Base-by-base conservation (phyloP, 768 basidiomycete species). In the Russula vinacea region DNA sequence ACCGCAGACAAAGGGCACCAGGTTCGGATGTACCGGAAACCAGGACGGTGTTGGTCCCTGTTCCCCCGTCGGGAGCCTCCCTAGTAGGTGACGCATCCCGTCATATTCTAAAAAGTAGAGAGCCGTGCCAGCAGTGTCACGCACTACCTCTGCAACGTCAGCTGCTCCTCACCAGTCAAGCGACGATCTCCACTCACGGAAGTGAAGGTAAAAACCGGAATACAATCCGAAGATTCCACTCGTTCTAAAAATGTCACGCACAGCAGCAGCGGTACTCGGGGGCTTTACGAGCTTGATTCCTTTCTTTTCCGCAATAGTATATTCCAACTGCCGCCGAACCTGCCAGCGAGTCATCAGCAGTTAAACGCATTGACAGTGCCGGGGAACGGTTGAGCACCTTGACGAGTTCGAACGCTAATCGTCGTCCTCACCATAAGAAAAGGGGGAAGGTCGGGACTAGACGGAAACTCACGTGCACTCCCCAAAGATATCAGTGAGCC, bases 91-190 rank as follows among this genome's bases (percentile, higher is more conserved):
- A 51, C 94, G 86, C 83, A 96, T 84, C 19, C 89, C 88, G 72
- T 98, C 94, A 73, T 98, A 97, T 73, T 95, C 93, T 40, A 92
- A 81, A 74, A 98, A 98, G 74, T 98, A 98, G 22, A 97, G 78
- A 5, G 88, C 89, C 14, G 95, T 96, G 54, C 94, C 94, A 52
- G 83, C 74, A 32, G 92, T 95, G 74, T 98, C 94, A 62, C 94
- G 88, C 58, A 93, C 90, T 93, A 70, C n/a, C n/a, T 0, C 57
- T 35, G 39, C 32, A 58, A 66, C 4, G 26, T 45, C 44, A 29
- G 71, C 42, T 32, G 29, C 52, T 24, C 62, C 39, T 37, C 26
- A 37, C 58, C n/a, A 35, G 50, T 56, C 35, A 33, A 16, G 24
- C 57, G 39, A 26, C 58, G 40, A 24, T n/a, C 8, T 4, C 42